A percentile compares a stretch with the other conserved stretches of the same genome.
Evolutionary conservation across 768 basidiomycete species (phyloP).

Genomic region (Leccinum uliginosum): DNA sequence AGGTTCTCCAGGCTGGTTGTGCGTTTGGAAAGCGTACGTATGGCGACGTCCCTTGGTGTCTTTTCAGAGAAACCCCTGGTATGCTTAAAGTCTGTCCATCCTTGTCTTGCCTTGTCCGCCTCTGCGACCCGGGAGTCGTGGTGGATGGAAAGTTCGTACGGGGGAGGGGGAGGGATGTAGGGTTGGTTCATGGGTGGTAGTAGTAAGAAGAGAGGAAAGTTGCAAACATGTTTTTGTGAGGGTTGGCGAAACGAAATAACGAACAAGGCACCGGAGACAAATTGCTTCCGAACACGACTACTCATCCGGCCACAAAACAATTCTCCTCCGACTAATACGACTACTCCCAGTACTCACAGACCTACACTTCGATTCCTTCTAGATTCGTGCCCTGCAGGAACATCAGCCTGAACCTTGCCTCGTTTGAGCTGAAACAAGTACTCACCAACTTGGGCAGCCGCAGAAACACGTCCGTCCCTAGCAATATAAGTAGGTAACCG

Average conservation of each 20-base stretch:
- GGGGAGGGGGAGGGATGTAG: constrained; percentile 35
- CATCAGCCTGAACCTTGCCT: neutral
- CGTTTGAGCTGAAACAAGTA: neutral
- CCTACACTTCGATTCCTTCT: constrained; percentile 76
- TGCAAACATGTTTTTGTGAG: constrained; percentile 10
- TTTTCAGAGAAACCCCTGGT: constrained; percentile 7
- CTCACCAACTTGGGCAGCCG: constrained; percentile 76
- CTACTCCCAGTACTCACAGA: neutral
- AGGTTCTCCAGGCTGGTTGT: neutral
- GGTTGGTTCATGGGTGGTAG: constrained; percentile 22
- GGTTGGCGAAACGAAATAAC: neutral
- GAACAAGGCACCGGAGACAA: neutral
- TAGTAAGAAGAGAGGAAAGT: neutral
- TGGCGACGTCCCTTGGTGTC: neutral
- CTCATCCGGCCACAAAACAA: neutral
- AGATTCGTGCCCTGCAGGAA: constrained; percentile 69
- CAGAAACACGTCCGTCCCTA: constrained; percentile 81
- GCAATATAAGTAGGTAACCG: neutral
- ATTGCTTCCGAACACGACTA: neutral
- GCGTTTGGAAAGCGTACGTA: constrained; percentile 6
- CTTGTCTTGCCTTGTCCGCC: neutral
- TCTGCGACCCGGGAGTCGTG: neutral
- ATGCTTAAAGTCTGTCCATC: constrained; percentile 15
- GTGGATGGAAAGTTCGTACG: constrained; percentile 38
- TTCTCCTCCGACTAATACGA: neutral